These are phyloP conservation scores for Apiospora saccharicola DNA, from an alignment of 2,329 filamentous ascomycete genomes.

Conservation along the genomic window DNA sequence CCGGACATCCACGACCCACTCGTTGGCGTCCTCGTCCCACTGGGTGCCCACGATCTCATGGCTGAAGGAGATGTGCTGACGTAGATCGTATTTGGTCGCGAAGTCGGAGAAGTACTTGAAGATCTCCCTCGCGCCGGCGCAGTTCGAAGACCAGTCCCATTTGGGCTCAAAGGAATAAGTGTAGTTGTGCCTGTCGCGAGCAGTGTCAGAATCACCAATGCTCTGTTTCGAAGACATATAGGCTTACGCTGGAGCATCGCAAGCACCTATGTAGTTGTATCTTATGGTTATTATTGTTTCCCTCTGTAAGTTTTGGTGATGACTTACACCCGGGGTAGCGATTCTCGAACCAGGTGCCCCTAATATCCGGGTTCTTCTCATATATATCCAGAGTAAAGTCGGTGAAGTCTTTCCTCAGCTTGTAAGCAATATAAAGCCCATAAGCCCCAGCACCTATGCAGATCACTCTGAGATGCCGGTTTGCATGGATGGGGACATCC, in stretches of 20 bases:
- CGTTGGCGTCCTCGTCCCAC: constrained; percentile 34
- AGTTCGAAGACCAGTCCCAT: constrained; percentile 30
- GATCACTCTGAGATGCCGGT: constrained; percentile 48
- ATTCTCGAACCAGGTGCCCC: constrained; percentile 67
- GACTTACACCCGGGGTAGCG: constrained; percentile 64
- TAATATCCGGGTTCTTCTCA: constrained; percentile 63
- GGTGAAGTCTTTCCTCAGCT: constrained; percentile 50
- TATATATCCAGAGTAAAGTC: constrained; percentile 58
- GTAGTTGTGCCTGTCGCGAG: constrained; percentile 28
- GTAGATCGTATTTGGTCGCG: constrained; percentile 35
- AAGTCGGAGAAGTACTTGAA: constrained; percentile 29
- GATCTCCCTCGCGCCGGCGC: constrained; percentile 29
- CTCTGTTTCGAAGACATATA: too few species aligned
- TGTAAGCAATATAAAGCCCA: constrained; percentile 53
- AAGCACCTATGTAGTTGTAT: not conserved
- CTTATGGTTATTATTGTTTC: not conserved
- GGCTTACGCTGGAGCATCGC: not conserved
- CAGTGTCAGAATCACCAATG: too few species aligned
- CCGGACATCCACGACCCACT: constrained; percentile 23
- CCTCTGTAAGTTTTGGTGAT: not conserved
- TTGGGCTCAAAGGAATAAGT: constrained; percentile 31
- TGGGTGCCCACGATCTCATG: constrained; percentile 33
- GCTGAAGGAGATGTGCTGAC: constrained; percentile 36
- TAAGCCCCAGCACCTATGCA: constrained; percentile 55
- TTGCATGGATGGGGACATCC: not conserved